phyloP scores from a whole-genome alignment of 2,329 filamentous ascomycete genomes.

The Penicillium sp. region DNA sequence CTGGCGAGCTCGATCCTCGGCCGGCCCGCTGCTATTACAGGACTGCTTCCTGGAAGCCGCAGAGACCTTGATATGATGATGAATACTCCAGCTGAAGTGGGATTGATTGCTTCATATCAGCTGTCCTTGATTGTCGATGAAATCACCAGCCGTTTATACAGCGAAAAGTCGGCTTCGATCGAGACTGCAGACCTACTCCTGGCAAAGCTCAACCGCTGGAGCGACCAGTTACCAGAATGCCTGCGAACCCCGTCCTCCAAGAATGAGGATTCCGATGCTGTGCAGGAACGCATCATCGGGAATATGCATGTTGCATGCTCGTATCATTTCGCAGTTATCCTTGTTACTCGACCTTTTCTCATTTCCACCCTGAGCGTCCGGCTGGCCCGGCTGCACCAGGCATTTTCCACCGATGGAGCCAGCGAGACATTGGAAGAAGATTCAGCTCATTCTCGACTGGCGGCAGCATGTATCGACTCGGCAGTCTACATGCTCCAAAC shows the following conservation, averaged over 20 bases:
- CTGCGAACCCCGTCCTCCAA: slow-evolving; percentile 32
- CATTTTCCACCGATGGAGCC: slow-evolving; percentile 28
- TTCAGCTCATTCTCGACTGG: slow-evolving; percentile 47
- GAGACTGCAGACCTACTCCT: slow-evolving; percentile 50
- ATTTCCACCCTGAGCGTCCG: slow-evolving; percentile 56
- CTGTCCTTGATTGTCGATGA: slow-evolving; percentile 55
- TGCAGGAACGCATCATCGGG: slow-evolving; percentile 51
- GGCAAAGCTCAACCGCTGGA: slow-evolving; percentile 55
- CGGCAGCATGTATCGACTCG: slow-evolving; percentile 62
- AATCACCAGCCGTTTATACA: slow-evolving; percentile 53
- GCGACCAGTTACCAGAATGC: slow-evolving; percentile 50
- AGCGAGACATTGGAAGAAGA: slow-evolving; percentile 34
- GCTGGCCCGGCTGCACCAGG: slow-evolving; percentile 34
- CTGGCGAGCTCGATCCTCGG: slow-evolving; percentile 58
- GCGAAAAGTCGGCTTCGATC: slow-evolving; percentile 43
- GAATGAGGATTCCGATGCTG: slow-evolving; percentile 27
- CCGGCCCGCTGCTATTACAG: slow-evolving; percentile 46
- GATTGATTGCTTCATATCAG: slow-evolving; percentile 51
- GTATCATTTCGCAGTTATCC: slow-evolving; percentile 65
- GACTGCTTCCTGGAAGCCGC: slow-evolving; percentile 35
- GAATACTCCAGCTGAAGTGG: slow-evolving; percentile 25
- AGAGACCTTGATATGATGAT: slow-evolving; percentile 23
- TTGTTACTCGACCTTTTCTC: slow-evolving; percentile 63
- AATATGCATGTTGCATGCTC: slow-evolving; percentile 63
- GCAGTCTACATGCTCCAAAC: slow-evolving; percentile 63